Conservation (phyloP, 257 asterid genomes). For the Lycium barbarum region DNA sequence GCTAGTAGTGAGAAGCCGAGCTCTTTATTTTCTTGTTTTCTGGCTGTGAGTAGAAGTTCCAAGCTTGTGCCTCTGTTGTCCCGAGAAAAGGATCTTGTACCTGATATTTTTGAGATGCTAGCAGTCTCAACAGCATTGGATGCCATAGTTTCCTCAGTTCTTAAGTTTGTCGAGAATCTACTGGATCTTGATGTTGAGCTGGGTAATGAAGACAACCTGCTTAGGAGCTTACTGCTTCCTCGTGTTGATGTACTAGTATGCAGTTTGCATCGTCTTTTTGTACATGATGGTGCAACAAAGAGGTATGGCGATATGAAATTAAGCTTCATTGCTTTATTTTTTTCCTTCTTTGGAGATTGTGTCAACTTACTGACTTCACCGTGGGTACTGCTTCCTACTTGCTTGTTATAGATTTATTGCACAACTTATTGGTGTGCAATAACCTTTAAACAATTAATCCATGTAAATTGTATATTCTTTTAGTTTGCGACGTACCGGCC, state of each 20-base stretch:
- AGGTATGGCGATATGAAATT: constrained; percentile 54
- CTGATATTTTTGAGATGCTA: constrained; percentile 81
- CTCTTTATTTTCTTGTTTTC: constrained; percentile 86
- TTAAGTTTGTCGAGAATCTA: constrained; percentile 80
- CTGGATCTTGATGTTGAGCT: constrained; percentile 75
- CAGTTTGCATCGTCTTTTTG: constrained; percentile 67
- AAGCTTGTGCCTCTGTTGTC: constrained; percentile 67
- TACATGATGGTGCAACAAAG: constrained; percentile 49
- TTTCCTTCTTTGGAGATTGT: background rate
- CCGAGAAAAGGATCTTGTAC: constrained; percentile 73
- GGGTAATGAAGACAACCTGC: constrained; percentile 51
- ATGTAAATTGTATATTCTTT: background rate
- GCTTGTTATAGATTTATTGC: background rate
- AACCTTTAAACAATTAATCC: background rate
- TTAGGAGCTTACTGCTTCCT: constrained; percentile 64
- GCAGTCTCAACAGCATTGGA: constrained; percentile 74
- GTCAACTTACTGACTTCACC: background rate
- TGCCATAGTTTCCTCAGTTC: constrained; percentile 62
- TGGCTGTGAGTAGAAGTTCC: constrained; percentile 88
- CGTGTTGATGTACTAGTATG: constrained; percentile 68
- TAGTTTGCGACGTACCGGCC: background rate
- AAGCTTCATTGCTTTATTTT: background rate
- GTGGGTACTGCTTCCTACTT: background rate
- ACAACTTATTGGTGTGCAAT: background rate
- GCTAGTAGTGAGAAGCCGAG: constrained; percentile 87